phyloP scores from a whole-genome alignment of 1,284 basidiomycete genomes.

The Pseudozyma flocculosa region DNA sequence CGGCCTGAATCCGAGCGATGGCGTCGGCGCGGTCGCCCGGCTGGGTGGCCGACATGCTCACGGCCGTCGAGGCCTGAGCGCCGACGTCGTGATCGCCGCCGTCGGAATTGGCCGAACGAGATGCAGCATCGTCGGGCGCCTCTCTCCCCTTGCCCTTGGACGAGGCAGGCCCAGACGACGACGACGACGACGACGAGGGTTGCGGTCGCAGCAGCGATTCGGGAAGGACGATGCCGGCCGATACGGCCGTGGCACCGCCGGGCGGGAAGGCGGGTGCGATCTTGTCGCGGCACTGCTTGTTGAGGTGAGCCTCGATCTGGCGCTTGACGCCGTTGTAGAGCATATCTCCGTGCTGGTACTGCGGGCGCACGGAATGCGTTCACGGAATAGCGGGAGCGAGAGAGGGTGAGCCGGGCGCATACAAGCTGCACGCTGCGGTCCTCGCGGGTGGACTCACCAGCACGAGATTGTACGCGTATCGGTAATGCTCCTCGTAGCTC shows the following conservation, averaged over 20 bases:
- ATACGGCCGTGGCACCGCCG: slow-evolving; percentile 59
- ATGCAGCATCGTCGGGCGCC: slow-evolving; percentile 2
- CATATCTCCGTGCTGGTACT: slow-evolving; percentile 73
- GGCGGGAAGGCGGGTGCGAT: slow-evolving; percentile 80
- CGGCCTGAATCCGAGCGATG: slow-evolving; percentile 63
- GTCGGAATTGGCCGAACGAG: slow-evolving; percentile 5
- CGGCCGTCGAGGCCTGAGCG: slow-evolving; percentile 13
- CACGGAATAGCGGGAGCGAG: not conserved
- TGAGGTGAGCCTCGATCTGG: slow-evolving; percentile 80
- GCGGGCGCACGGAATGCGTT: not conserved
- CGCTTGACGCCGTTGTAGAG: slow-evolving; percentile 83
- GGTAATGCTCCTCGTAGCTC: slow-evolving; percentile 93
- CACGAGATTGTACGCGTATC: slow-evolving; percentile 54
- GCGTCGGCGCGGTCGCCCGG: slow-evolving; percentile 43
- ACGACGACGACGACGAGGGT: slow-evolving; percentile 11
- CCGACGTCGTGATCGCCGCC: slow-evolving; percentile 3
- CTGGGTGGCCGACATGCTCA: slow-evolving; percentile 32
- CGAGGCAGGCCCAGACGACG: slow-evolving; percentile 1
- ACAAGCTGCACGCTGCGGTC: not conserved
- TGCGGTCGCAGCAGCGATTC: slow-evolving; percentile 60
- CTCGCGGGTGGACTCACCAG: slow-evolving; percentile 18
- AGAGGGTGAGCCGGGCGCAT: not conserved
- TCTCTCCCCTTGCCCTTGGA: slow-evolving; percentile 44
- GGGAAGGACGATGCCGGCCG: slow-evolving; percentile 54
- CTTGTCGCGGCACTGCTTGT: slow-evolving; percentile 72